phyloP scores from a whole-genome alignment of 2,329 filamentous ascomycete genomes.

The Ophiognomonia clavigignenti-juglandacearum region DNA sequence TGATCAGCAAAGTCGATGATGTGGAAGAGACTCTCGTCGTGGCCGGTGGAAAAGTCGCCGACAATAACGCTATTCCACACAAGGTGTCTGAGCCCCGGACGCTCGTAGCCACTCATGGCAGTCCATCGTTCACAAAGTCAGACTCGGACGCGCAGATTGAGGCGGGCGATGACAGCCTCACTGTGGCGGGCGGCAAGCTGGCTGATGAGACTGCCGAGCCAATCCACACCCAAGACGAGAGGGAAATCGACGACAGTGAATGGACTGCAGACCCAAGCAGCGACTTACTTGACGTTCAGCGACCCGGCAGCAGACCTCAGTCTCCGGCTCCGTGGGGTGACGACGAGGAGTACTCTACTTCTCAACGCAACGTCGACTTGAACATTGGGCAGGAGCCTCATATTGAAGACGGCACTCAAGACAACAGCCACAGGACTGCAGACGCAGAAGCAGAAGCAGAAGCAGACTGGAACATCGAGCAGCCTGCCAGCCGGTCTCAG shows the following conservation, averaged over 20 bases:
- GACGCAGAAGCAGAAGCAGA: neutral
- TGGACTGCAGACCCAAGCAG: too few species aligned
- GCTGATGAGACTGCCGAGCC: neutral
- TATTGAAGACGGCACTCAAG: neutral
- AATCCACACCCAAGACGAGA: too few species aligned
- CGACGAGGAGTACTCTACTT: too few species aligned
- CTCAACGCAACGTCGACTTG: too few species aligned
- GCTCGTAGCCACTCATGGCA: neutral
- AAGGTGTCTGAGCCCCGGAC: constrained; percentile 3
- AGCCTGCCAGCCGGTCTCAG: too few species aligned
- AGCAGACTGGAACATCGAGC: neutral
- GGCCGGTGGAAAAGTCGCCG: neutral
- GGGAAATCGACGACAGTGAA: too few species aligned
- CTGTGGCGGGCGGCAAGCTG: neutral
- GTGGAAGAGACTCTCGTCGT: too few species aligned
- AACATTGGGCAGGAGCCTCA: neutral
- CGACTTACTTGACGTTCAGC: too few species aligned
- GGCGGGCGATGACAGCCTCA: neutral
- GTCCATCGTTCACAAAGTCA: neutral
- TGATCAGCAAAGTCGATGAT: too few species aligned
- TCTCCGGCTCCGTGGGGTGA: too few species aligned
- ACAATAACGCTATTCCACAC: too few species aligned
- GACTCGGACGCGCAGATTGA: neutral
- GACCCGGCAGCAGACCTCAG: too few species aligned
- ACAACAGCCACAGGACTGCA: neutral